Base-by-base conservation (phyloP, 345 rosid species). In the Acer saccharum region DNA sequence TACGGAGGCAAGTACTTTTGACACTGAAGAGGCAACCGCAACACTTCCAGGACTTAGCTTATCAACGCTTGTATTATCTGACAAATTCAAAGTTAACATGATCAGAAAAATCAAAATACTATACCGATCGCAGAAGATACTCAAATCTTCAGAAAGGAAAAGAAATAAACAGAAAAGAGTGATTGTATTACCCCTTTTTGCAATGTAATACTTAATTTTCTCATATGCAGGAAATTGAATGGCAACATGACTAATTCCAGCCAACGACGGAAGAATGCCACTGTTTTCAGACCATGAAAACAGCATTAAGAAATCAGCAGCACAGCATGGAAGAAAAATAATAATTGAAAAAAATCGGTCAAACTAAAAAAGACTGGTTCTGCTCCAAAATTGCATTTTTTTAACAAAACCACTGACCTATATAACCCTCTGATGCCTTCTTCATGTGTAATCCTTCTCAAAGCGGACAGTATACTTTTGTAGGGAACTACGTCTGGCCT, bases 151-250 rank as follows among this genome's bases (percentile, higher is more conserved):
- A 74, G 43, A 16, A 62, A 55, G 39, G 57, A 72, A 66, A 74
- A 73, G 29, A 58, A 46, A 4, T 10, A 66, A 35, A 32, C 21
- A 71, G 65, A 69, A 6, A 9, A 52, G 58, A 62, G 60, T n/a
- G 25, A 69, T 72, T 13, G 18, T 52, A 35, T 80, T 91, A 92
- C 99, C 90, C 60, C 79, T 91, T 43, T 83, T 68, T 8, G 99
- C 98, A 85, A 96, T 86, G 81, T 88, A 91, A 50, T 46, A 80
- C 82, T 96, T 96, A n/a, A 94, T 91, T 87, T 89, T 88, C 82
- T 96, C 99, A 50, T 94, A 86, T 29, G 93, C 97, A 16, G 99
- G 98, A 88, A 96, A 94, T 81, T 96, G 99, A 79, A 96, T 94
- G 0, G 98, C 99, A 64, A 94, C 99, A 72, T 96, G 99, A 83